These are phyloP conservation scores for Prunus yedoensis DNA, from an alignment of 331 rosid genomes.

Conservation along the genomic window DNA sequence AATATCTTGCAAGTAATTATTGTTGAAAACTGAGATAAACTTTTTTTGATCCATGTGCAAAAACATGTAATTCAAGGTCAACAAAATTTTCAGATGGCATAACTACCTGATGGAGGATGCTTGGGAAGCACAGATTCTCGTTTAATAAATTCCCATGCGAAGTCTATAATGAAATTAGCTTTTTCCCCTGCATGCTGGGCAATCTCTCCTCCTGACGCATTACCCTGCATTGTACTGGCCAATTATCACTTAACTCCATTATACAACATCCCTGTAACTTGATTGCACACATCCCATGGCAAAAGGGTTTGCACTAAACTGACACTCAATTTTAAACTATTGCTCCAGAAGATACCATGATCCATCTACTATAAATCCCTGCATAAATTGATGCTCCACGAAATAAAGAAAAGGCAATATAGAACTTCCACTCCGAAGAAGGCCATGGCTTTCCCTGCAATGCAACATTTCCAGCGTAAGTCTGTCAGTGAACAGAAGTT, in stretches of 20 bases:
- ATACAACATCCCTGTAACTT: too few species aligned
- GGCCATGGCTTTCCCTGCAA: constrained; percentile 93
- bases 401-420: constrained; percentile 75
- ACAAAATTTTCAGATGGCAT: constrained; percentile 20
- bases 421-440: constrained; percentile 82
- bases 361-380: constrained; percentile 85
- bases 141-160: constrained; percentile 65
- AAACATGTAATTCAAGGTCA: constrained; percentile 19
- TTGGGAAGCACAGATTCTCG: constrained; percentile 68
- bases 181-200: constrained; percentile 56
- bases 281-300: not conserved
- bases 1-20: constrained; percentile 25
- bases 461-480: constrained; percentile 30
- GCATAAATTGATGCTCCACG: constrained; percentile 82
- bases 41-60: constrained; percentile 2
- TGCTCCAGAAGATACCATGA: constrained; percentile 53
- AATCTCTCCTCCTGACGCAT: constrained; percentile 90
- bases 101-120: constrained; percentile 76
- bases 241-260: constrained; percentile 7
- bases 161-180: constrained; percentile 60
- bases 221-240: constrained; percentile 64
- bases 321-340: not conserved
- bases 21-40: not conserved
- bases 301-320: constrained; percentile 13
- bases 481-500: constrained; percentile 15